Conservation (phyloP, 805 yeast genomes). For the Lachancea kluyveri region DNA sequence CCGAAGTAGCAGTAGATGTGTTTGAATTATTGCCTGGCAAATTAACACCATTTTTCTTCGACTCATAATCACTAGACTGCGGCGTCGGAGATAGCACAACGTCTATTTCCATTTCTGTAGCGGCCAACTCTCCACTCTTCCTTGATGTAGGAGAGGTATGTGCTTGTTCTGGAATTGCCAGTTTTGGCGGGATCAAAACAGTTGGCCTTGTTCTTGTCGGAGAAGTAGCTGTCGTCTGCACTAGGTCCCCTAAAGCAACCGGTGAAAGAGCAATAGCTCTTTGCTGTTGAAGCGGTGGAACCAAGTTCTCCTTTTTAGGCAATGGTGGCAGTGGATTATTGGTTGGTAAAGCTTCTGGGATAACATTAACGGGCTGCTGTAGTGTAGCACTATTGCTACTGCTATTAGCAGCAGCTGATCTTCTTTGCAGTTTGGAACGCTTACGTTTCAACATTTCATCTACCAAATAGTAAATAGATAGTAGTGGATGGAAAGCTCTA, state of each 20-base stretch:
- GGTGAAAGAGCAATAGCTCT: too few relatives aligned
- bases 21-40: constrained; percentile 29
- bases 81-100: constrained; percentile 30
- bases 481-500: constrained; percentile 77
- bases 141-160: constrained; percentile 41
- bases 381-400: too few relatives aligned
- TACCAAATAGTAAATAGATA: constrained; percentile 81
- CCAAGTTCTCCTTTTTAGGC: too few relatives aligned
- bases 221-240: constrained; percentile 1
- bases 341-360: too few relatives aligned
- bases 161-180: constrained; percentile 43
- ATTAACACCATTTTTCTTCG: constrained; percentile 38
- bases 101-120: constrained; percentile 18
- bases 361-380: too few relatives aligned
- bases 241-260: too few relatives aligned
- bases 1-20: constrained; percentile 17
- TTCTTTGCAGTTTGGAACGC: constrained; percentile 41
- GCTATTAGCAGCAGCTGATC: constrained; percentile 19
- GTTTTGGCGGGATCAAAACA: constrained; percentile 32
- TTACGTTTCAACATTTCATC: constrained; percentile 76
- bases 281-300: too few relatives aligned
- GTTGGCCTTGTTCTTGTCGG: constrained; percentile 7
- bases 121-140: constrained; percentile 18
- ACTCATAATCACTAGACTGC: constrained; percentile 30
- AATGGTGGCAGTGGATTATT: too few relatives aligned